A percentile compares a stretch with the other conserved stretches of the same genome.
These are phyloP conservation scores for Cordyceps tenuipes DNA, from an alignment of 2,329 filamentous ascomycete genomes.

Conservation along the genomic window DNA sequence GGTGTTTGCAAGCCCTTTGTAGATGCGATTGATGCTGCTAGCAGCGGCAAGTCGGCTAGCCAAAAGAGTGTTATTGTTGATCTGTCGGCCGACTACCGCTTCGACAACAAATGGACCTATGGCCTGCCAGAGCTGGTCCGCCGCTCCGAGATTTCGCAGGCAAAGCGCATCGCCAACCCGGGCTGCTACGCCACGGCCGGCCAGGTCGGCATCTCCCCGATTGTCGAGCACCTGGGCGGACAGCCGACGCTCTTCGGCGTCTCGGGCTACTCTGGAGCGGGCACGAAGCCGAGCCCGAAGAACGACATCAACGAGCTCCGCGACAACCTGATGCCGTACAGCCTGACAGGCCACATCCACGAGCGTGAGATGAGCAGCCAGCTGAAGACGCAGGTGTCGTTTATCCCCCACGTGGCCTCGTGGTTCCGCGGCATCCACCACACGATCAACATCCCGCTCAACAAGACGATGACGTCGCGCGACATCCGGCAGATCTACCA, in stretches of 20 bases:
- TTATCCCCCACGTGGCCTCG: constrained; percentile 75
- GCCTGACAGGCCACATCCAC: constrained; percentile 77
- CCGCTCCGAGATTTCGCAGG: constrained; percentile 65
- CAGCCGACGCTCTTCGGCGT: constrained; percentile 83
- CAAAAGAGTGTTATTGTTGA: constrained; percentile 76
- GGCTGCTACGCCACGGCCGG: constrained; percentile 94
- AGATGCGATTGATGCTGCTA: constrained; percentile 60
- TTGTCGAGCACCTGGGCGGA: constrained; percentile 68
- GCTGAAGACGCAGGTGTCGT: constrained; percentile 66
- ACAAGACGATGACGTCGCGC: constrained; percentile 77
- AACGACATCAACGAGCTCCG: constrained; percentile 79
- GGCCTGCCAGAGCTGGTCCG: constrained; percentile 79
- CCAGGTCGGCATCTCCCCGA: constrained; percentile 79
- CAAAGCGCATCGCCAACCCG: constrained; percentile 85
- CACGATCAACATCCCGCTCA: constrained; percentile 83
- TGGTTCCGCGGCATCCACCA: constrained; percentile 97
- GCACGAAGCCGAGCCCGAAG: constrained; percentile 89
- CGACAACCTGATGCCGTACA: constrained; percentile 83
- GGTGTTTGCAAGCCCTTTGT: constrained; percentile 91
- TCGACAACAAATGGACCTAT: constrained; percentile 79
- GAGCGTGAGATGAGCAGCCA: constrained; percentile 82
- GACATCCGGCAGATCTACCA: constrained; percentile 94
- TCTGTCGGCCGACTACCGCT: constrained; percentile 90
- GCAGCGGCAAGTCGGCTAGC: constrained; percentile 12
- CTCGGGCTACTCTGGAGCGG: constrained; percentile 88